Conservation (phyloP, 257 asterid genomes). For the Solanum sejunctum region DNA sequence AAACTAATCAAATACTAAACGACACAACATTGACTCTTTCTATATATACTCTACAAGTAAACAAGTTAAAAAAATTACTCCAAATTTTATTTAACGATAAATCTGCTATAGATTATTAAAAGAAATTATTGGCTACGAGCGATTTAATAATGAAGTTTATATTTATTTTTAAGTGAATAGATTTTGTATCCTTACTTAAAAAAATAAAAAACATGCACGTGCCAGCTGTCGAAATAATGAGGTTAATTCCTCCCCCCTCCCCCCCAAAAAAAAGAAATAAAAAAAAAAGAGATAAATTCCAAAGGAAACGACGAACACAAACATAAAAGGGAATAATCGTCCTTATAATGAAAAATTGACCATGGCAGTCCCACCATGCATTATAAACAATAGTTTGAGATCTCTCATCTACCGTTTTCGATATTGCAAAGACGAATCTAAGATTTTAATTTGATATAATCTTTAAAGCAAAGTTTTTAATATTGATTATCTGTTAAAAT, state of each 20-base stretch:
- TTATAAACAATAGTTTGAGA: constrained; percentile 2
- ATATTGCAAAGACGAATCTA: not conserved
- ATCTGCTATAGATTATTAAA: no score
- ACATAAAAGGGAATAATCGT: constrained; percentile 53
- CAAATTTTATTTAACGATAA: not conserved
- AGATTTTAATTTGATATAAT: not conserved
- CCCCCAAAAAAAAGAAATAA: not conserved
- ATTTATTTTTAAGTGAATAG: not conserved
- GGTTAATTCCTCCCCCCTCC: not conserved
- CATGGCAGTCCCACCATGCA: constrained; percentile 13
- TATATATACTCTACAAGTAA: not conserved
- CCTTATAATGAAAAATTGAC: constrained; percentile 20
- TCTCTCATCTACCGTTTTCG: not conserved
- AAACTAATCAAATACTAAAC: not conserved
- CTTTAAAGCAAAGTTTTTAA: not conserved
- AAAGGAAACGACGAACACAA: constrained; percentile 40
- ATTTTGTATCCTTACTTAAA: not conserved
- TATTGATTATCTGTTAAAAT: not conserved
- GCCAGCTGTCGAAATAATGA: constrained; percentile 20
- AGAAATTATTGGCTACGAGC: not conserved
- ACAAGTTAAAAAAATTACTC: not conserved
- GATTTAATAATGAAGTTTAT: not conserved
- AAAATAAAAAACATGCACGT: constrained; percentile 31
- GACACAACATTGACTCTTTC: not conserved
- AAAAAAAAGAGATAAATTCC: constrained; percentile 1